These are phyloP conservation scores for Dicorynia guianensis DNA, from an alignment of 306 rosid species.

Conservation along the genomic window DNA sequence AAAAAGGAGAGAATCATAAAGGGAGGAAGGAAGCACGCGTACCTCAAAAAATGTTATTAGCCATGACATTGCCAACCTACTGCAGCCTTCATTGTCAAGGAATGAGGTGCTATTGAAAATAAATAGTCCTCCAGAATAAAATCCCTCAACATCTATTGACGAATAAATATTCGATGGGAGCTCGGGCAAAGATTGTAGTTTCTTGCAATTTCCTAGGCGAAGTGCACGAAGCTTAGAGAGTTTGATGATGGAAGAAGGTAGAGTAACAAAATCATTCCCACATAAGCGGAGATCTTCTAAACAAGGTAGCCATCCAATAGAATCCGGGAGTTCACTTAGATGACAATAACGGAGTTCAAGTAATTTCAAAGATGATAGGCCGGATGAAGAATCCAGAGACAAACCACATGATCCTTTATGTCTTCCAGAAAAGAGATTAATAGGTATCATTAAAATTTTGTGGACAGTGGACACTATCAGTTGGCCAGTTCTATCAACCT, in stretches of 20 bases:
- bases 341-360: slow-evolving; percentile 37
- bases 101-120: slow-evolving; percentile 11
- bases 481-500: background rate
- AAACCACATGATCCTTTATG: background rate
- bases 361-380: background rate
- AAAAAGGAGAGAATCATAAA: too few relatives aligned
- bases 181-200: slow-evolving; percentile 18
- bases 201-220: slow-evolving; percentile 17
- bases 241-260: too few relatives aligned
- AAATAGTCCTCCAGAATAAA: background rate
- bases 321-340: slow-evolving; percentile 26
- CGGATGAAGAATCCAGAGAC: background rate
- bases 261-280: too few relatives aligned
- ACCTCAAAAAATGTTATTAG: too few relatives aligned
- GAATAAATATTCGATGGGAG: slow-evolving; percentile 1
- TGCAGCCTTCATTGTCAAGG: too few relatives aligned
- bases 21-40: too few relatives aligned
- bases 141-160: background rate
- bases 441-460: too few relatives aligned
- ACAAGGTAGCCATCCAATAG: slow-evolving; percentile 14
- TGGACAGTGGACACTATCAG: background rate
- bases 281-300: background rate
- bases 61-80: too few relatives aligned
- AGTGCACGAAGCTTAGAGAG: background rate
- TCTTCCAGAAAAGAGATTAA: background rate